These are phyloP conservation scores for Nicotiana benthamiana DNA, from an alignment of 257 asterid species.

Conservation along the genomic window DNA sequence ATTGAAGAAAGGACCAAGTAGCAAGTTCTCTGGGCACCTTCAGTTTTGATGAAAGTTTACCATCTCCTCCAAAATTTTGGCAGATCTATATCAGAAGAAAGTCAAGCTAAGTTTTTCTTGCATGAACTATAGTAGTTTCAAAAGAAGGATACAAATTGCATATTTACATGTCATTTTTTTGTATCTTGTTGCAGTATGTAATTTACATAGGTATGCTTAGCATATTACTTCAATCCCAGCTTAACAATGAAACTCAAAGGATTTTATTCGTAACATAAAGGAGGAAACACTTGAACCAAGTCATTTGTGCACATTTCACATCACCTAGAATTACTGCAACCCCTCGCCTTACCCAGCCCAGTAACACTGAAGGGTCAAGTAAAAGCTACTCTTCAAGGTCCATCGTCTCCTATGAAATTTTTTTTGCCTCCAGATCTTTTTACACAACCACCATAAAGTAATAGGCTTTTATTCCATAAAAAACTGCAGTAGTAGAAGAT, in stretches of 20 bases:
- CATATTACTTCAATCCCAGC: not conserved
- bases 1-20: not conserved
- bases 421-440: not conserved
- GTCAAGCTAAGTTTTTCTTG: not conserved
- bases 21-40: not conserved
- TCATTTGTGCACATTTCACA: not conserved
- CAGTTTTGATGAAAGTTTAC: not conserved
- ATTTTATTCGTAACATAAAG: not conserved
- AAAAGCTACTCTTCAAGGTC: not conserved
- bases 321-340: not conserved
- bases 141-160: not conserved
- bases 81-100: not conserved
- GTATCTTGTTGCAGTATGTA: not conserved
- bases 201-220: not conserved
- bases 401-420: not conserved
- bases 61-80: not conserved
- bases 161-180: not conserved
- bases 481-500: not conserved
- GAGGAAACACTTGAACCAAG: conserved; percentile 6
- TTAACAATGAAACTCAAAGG: not conserved
- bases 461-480: not conserved
- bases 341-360: not conserved
- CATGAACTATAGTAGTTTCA: not conserved
- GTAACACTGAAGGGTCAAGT: not conserved
- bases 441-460: not conserved